Evolutionary conservation across 1,139 yeast species (phyloP).

Genomic region (Geotrichum carabidarum): DNA sequence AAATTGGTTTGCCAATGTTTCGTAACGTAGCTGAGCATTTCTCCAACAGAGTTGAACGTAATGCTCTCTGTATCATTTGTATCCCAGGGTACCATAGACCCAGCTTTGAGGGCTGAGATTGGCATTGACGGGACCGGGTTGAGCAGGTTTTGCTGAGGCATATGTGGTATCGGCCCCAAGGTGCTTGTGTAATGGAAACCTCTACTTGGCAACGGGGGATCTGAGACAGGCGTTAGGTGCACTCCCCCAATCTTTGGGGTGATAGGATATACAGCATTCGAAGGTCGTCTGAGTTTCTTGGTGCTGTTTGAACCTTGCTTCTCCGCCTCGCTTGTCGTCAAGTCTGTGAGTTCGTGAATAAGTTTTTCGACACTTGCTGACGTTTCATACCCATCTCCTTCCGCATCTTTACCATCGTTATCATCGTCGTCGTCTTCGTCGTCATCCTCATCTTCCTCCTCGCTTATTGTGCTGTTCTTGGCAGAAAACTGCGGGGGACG

Average conservation of each 20-base stretch:
- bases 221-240: background rate
- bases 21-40: slow-evolving; percentile 61
- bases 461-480: background rate
- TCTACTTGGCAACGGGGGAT: background rate
- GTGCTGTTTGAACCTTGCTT: background rate
- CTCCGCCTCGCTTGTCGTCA: slow-evolving; percentile 1
- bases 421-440: slow-evolving; percentile 1
- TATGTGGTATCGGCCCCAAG: background rate
- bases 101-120: slow-evolving; percentile 12
- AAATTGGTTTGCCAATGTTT: slow-evolving; percentile 59
- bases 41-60: slow-evolving; percentile 40
- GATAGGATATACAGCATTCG: background rate
- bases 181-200: background rate
- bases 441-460: background rate
- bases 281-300: background rate
- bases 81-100: slow-evolving; percentile 11
- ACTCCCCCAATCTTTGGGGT: background rate
- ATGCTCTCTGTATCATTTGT: slow-evolving; percentile 7
- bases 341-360: slow-evolving; percentile 2
- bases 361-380: slow-evolving; percentile 1
- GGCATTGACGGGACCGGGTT: background rate
- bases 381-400: background rate
- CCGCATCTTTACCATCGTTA: background rate
- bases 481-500: background rate
- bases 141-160: background rate